Base-by-base conservation (phyloP, 2,329 filamentous ascomycete genomes). In the Corynespora cassiicola region DNA sequence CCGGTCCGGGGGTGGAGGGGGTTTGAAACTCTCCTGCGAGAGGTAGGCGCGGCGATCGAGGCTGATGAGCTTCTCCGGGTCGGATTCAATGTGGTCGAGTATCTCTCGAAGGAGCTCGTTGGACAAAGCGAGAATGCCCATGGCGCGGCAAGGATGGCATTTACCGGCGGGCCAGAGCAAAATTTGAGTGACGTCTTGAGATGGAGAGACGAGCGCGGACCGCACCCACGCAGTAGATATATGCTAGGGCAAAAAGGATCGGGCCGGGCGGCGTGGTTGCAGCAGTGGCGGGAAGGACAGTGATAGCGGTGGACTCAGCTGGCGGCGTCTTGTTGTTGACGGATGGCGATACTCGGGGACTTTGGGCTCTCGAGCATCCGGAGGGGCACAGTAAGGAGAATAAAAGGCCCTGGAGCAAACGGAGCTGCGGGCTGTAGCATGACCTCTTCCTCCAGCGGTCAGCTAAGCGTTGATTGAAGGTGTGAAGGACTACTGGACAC, bases 11-110 rank as follows among this genome's bases (percentile, higher is more conserved):
- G 65, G 67, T 9, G 68, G 67, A 27, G 72, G 71, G 34, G 63
- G 65, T 43, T 70, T 73, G 62, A 78, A 75, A 63, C 73, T 75
- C 56, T 78, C 76, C 41, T 75, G 73, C 16, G 77, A 78, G 20
- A 78, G 66, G 53, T 75, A 78, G 42, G 70, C 72, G 46, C 75
- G 68, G 36, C 74, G 70, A 47, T 77, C 76, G 35, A 77, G 70
- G 22, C 68, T 72, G 39, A 77, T 70, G 19, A 74, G 69, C 54
- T 74, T 75, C 30, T 77, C 73, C 21, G 75, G 70, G 45, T 79
- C 74, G n/a, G 72, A 70, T 37, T 74, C 73, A 49, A 80, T 72
- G 49, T 75, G 67, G 53, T 77, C 75, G 49, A 80, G 67, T 17
- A 79, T 76, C 39, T 71, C 69, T 41, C 71, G 69, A 32, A 78